phyloP scores from a whole-genome alignment of 345 rosid genomes.

The Iberis pinnata region DNA sequence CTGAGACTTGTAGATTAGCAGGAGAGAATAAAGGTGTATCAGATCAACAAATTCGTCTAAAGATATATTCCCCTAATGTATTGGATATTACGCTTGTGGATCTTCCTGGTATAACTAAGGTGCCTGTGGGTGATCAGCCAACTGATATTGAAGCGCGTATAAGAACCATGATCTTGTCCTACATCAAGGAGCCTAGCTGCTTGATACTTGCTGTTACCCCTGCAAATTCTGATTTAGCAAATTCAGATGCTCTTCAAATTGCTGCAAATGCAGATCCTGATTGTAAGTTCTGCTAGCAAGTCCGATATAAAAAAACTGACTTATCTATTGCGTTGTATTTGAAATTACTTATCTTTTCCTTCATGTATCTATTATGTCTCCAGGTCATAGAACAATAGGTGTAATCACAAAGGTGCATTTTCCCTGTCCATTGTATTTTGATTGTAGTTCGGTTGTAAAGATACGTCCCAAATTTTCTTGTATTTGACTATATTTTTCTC shows the following conservation, averaged over 20 bases:
- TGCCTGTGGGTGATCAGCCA: conserved; percentile 73
- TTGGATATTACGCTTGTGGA: conserved; percentile 62
- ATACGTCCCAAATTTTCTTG: not conserved
- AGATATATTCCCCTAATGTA: conserved; percentile 51
- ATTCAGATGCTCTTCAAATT: conserved; percentile 68
- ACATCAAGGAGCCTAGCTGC: conserved; percentile 44
- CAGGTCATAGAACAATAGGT: conserved; percentile 67
- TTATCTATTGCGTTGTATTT: not conserved
- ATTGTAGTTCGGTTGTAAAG: not conserved
- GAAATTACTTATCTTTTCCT: conserved; percentile 5
- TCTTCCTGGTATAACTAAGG: conserved; percentile 67
- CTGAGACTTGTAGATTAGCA: conserved; percentile 56
- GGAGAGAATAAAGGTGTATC: conserved; percentile 59
- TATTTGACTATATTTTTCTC: conserved; percentile 14
- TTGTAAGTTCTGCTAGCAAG: conserved; percentile 27
- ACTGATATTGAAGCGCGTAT: conserved; percentile 52
- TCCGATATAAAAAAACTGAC: not conserved
- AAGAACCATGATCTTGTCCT: conserved; percentile 46
- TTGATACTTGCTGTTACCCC: conserved; percentile 65
- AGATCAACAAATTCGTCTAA: conserved; percentile 47
- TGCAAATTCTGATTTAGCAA: conserved; percentile 66
- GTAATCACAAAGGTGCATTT: conserved; percentile 57
- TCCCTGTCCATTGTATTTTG: not conserved
- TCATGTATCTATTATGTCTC: conserved; percentile 15
- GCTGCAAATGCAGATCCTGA: conserved; percentile 56